Base-by-base conservation (phyloP, 2,329 filamentous ascomycete species). In the Fusarium drepaniforme region DNA sequence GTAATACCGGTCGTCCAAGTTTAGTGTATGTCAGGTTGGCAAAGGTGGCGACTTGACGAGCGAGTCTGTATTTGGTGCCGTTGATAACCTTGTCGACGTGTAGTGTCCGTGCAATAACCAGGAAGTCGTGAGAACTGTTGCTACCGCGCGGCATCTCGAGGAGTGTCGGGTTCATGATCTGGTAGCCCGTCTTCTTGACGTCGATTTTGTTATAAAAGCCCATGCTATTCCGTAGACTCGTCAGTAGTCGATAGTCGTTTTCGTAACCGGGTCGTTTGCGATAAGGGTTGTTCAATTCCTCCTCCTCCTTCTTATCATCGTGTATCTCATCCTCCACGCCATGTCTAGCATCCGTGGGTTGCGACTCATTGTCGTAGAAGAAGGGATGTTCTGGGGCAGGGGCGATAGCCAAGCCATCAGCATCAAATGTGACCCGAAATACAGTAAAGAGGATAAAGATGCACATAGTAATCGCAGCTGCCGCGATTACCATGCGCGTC, bases 191-290 rank as follows among this genome's bases (percentile, higher is more conserved):
- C n/a, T 33, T 23, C 38, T 30, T 40, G 5, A 64, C 73, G 46
- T 75, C 44, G 9, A 75, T 74, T 23, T 49, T 70, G 8, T 75
- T 75, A 33, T 72, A 72, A 11, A 75, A 75, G 8, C 74, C 74
- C 73, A 75, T 71, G 15, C 66, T 75, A 9, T 76, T 75, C 23
- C 73, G 40, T 8, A 66, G 30, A 16, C 73, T 75, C 4, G 73
- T 71, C 23, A 75, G 68, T 21, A 75, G 51, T 6, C 66, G 73
- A 3, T 74, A 75, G 33, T 75, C 73, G 13, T 60, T n/a, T 8
- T 49, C 13, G 23, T 65, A 25, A 1, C 46, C 44, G 11, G 56
- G 3, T 3, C 21, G 15, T 21, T n/a, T n/a, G 5, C 63, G 46
- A 30, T 51, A 51, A 51, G 25, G 8, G 16, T 18, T 30, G 16